Percentiles rank a stretch among this genome's conserved stretches.
phyloP scores from a whole-genome alignment of 331 rosid species.

The Quercus tomentella region DNA sequence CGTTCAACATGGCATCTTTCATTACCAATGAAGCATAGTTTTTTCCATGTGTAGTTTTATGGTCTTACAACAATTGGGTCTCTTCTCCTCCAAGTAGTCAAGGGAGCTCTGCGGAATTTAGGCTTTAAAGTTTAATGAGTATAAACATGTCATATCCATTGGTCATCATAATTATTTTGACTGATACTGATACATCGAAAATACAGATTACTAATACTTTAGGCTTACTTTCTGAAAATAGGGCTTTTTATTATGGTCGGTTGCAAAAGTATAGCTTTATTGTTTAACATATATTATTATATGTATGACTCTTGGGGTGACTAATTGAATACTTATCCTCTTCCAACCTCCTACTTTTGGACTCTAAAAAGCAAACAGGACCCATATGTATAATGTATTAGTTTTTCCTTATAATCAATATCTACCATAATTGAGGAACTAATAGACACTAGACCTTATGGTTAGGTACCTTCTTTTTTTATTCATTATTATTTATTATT shows the following conservation, averaged over 20 bases:
- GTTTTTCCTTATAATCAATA: background rate
- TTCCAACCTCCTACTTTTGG: background rate
- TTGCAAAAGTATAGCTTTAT: background rate
- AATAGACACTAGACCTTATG: background rate
- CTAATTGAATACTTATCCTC: background rate
- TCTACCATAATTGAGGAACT: background rate
- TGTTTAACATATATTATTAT: background rate
- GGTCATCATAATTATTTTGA: background rate
- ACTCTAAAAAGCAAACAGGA: background rate
- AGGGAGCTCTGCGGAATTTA: background rate
- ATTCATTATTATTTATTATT: no score
- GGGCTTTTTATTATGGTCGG: conserved; percentile 4
- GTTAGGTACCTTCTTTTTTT: no score
- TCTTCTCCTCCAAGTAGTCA: background rate
- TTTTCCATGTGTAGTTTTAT: background rate
- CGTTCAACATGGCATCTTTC: conserved; percentile 18
- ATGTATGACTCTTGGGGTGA: background rate
- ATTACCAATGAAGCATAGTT: background rate
- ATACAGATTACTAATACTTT: background rate
- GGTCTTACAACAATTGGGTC: background rate
- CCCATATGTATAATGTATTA: background rate
- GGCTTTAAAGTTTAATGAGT: background rate
- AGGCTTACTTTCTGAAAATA: background rate
- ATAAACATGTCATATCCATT: background rate
- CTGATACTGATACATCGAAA: background rate